A percentile compares a stretch with the other conserved stretches of the same genome.
These are phyloP conservation scores for Ricinus communis DNA, from an alignment of 345 rosid species.

Conservation along the genomic window DNA sequence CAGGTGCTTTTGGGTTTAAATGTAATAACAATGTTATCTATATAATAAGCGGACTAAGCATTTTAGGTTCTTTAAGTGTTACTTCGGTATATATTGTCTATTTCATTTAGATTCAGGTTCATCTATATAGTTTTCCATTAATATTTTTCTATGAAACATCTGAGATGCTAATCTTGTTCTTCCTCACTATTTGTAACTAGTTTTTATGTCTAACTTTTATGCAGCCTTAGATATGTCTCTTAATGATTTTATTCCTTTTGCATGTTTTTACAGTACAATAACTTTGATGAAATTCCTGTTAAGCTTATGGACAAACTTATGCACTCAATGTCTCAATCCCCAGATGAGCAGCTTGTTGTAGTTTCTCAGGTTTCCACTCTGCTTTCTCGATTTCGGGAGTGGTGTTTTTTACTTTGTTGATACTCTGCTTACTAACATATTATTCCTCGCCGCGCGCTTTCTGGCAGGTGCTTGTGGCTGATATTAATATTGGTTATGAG, in stretches of 20 bases:
- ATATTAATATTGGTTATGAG: conserved; percentile 90
- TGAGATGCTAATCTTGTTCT: not conserved
- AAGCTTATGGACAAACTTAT: conserved; percentile 88
- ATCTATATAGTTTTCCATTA: too few species aligned
- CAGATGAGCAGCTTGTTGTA: conserved; percentile 86
- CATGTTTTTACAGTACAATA: conserved; percentile 63
- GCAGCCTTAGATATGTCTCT: not conserved
- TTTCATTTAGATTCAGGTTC: too few species aligned
- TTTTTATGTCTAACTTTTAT: not conserved
- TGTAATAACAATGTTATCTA: too few species aligned
- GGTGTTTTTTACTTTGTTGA: not conserved
- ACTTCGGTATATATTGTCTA: too few species aligned
- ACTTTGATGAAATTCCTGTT: conserved; percentile 89
- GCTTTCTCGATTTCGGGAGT: too few species aligned
- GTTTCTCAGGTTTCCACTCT: conserved; percentile 68
- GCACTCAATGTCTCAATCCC: conserved; percentile 85
- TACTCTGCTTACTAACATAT: not conserved
- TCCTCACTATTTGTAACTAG: not conserved
- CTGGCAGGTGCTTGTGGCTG: conserved; percentile 88
- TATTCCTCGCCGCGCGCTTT: conserved; percentile 9
- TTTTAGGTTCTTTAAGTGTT: too few species aligned
- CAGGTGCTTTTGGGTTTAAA: too few species aligned
- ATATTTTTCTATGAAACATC: conserved; percentile 5
- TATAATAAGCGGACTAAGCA: too few species aligned
- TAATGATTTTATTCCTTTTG: not conserved